A percentile compares a stretch with the other conserved stretches of the same genome.
Conservation (phyloP, 805 yeast species). For the Cyberlindnera subsufficiens region DNA sequence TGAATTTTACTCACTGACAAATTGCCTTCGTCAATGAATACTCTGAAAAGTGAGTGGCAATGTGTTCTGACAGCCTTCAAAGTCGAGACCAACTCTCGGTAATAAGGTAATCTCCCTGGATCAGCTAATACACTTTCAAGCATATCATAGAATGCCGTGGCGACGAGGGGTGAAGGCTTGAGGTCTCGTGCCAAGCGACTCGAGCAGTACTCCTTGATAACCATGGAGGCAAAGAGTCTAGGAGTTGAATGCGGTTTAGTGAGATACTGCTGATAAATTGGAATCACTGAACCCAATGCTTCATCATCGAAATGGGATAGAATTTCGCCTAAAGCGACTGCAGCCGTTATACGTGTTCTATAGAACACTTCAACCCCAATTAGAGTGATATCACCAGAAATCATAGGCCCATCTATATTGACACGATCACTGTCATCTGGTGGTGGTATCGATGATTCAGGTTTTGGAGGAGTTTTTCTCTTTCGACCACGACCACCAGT, state of each 20-base stretch:
- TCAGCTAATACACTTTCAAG: slow-evolving; percentile 34
- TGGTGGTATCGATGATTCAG: slow-evolving; percentile 37
- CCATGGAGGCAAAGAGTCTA: slow-evolving; percentile 59
- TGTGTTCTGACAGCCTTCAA: slow-evolving; percentile 81
- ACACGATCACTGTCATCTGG: slow-evolving; percentile 52
- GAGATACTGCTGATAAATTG: slow-evolving; percentile 22
- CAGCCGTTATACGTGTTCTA: slow-evolving; percentile 69
- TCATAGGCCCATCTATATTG: slow-evolving; percentile 90
- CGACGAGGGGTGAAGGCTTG: slow-evolving; percentile 20
- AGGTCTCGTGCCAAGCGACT: slow-evolving; percentile 15
- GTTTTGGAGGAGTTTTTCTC: slow-evolving; percentile 32
- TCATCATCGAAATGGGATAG: slow-evolving; percentile 43
- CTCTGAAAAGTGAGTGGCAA: slow-evolving; percentile 73
- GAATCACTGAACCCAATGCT: slow-evolving; percentile 34
- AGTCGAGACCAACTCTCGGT: slow-evolving; percentile 82
- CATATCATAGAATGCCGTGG: slow-evolving; percentile 24
- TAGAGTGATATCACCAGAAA: slow-evolving; percentile 83
- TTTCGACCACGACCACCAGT: slow-evolving; percentile 37
- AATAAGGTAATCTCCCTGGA: slow-evolving; percentile 45
- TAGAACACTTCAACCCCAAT: slow-evolving; percentile 72
- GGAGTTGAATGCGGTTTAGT: slow-evolving; percentile 57
- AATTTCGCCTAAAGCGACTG: slow-evolving; percentile 67
- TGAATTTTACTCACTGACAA: slow-evolving; percentile 69
- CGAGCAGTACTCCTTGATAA: slow-evolving; percentile 63
- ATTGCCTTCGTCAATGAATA: slow-evolving; percentile 73